Evolutionary conservation across 148 eudicot genomes (phyloP), one percentile per base, ranked within the genome.

Genomic region (Fagopyrum homotropicum): DNA sequence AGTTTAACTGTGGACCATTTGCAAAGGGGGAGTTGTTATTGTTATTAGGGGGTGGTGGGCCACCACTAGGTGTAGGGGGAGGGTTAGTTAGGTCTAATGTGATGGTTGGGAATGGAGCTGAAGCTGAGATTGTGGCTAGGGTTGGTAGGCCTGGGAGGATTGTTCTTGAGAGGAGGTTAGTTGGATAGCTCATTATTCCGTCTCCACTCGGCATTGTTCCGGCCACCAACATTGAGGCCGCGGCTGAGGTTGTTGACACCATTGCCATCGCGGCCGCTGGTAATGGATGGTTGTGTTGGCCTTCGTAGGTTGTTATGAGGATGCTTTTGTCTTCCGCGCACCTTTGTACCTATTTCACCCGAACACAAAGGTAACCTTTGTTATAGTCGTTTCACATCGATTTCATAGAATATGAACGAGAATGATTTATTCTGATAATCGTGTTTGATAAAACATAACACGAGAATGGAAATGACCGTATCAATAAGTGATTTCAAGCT

Each of bases 81-180:
- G 85, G 77, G 69, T 69, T 57, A 4, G 91, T 88, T 57, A 85
- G 87, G 83, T 88, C 91, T 59, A 88, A 54, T 69, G 88, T 85
- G 10, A 87, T 59, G 9, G 90, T 87, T 1, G 90, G 88, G 10
- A 83, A 85, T 0, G 88, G 86, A 0, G 88, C 85, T 1, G 91
- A 82, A 51, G 91, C 85, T n/a, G 91, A 85, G 52, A 88, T 85
- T 15, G 88, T 80, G 57, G 88, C 87, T 40, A 85, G 66, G 72
- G 77, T 77, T 4, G 85, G 86, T 1, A 79, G 78, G 64, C 83
- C 81, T 1, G 90, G 84, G 9, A 83, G 82, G 0, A 76, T 30
- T 3, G 80, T 73, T 7, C 83, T 77, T 51, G 72, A 60, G 26
- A 85, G 11, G 73, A 19, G 54, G 55, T 5, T 75, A 10, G 74